phyloP scores from a whole-genome alignment of 2,329 filamentous ascomycete species.

The Zarea fungicola region DNA sequence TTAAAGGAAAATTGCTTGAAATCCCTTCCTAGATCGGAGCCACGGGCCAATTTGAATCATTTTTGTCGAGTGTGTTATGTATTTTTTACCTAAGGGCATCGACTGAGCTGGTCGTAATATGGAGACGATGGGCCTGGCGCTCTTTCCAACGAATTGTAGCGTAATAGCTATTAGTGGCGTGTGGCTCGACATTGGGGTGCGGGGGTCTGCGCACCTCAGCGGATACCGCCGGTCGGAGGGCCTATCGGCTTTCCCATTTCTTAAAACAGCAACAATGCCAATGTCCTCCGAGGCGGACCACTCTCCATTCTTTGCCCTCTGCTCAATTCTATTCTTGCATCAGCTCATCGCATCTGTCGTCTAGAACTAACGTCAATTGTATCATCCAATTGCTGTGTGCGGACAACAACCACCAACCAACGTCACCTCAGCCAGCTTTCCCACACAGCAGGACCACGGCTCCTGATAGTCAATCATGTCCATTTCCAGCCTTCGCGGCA shows the following conservation, averaged over 20 bases:
- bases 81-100: constrained; percentile 13
- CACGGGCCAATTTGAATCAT: neutral
- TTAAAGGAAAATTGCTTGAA: no score
- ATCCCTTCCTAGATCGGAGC: neutral
- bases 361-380: neutral
- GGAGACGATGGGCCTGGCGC: constrained; percentile 5
- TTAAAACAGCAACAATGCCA: constrained; percentile 6
- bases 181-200: constrained; percentile 4
- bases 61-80: constrained; percentile 10
- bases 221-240: constrained; percentile 21
- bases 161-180: constrained; percentile 2
- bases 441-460: neutral
- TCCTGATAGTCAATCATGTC: constrained; percentile 35
- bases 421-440: neutral
- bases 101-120: neutral
- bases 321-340: neutral
- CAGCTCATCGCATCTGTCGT: neutral
- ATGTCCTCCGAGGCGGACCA: neutral
- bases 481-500: constrained; percentile 41
- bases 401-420: neutral
- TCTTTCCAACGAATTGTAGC: constrained; percentile 3
- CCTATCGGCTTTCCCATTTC: constrained; percentile 14
- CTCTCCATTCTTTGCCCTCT: neutral
- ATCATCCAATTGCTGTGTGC: neutral
- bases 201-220: constrained; percentile 13